These are phyloP conservation scores for Remersonia thermophila DNA, from an alignment of 2,329 filamentous ascomycete genomes.

Conservation along the genomic window DNA sequence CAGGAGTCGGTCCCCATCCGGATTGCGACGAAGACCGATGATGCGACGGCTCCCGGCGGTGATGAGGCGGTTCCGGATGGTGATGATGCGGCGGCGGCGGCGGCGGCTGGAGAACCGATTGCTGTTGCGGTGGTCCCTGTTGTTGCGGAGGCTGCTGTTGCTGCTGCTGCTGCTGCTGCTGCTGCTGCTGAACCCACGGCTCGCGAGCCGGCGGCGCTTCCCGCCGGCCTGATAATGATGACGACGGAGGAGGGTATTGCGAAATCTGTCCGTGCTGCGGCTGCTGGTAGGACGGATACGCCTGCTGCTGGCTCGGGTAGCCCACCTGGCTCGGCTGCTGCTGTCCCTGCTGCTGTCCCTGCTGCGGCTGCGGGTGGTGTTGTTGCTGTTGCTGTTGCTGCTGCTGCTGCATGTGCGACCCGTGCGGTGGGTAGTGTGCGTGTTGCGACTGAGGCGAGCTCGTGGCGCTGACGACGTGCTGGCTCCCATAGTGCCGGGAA, in stretches of 20 bases:
- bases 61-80: too few species aligned
- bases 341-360: constrained; percentile 7
- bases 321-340: constrained; percentile 23
- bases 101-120: constrained; percentile 3
- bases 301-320: background rate
- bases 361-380: constrained; percentile 17
- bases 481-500: constrained; percentile 23
- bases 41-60: too few species aligned
- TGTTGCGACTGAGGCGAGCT: constrained; percentile 21
- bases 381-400: constrained; percentile 14
- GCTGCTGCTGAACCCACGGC: constrained; percentile 23
- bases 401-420: constrained; percentile 10
- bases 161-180: constrained; percentile 11
- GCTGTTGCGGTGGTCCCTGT: constrained; percentile 9
- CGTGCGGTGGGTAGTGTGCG: constrained; percentile 15
- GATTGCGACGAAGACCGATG: too few species aligned
- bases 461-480: constrained; percentile 21
- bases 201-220: constrained; percentile 31
- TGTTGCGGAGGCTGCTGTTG: constrained; percentile 12
- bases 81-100: background rate
- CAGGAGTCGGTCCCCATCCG: constrained; percentile 9
- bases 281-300: constrained; percentile 23
- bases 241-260: constrained; percentile 40
- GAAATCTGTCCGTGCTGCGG: constrained; percentile 20
- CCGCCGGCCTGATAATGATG: constrained; percentile 29